Conservation (phyloP, 345 rosid species). For the Eucalyptus caleyi region DNA sequence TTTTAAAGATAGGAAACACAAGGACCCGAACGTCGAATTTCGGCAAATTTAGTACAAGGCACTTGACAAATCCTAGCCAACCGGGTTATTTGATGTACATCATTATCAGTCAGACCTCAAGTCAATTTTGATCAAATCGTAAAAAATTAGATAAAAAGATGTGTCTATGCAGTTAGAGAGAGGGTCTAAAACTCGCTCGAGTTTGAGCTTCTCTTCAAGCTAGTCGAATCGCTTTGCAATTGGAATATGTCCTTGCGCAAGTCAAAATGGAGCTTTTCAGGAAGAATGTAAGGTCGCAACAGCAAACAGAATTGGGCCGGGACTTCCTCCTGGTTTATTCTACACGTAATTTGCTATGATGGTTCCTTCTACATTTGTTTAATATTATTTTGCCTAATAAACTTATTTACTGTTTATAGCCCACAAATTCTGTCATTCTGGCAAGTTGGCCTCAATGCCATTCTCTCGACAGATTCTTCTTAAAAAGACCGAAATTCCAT, state of each 20-base stretch:
- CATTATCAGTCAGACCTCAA: background rate
- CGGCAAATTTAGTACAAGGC: background rate
- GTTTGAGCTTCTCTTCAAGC: background rate
- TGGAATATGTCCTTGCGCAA: background rate
- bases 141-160: background rate
- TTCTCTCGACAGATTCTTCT: background rate
- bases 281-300: background rate
- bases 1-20: background rate
- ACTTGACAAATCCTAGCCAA: background rate
- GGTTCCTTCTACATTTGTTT: background rate
- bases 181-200: background rate
- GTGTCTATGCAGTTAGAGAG: background rate
- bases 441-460: background rate
- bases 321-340: background rate
- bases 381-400: background rate
- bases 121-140: background rate
- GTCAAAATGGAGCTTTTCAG: background rate
- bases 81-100: background rate
- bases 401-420: background rate
- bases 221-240: background rate
- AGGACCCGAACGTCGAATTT: background rate
- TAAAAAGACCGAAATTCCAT: background rate
- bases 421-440: background rate
- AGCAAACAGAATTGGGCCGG: background rate
- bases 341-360: background rate